Evolutionary conservation across 768 basidiomycete species (phyloP).

Genomic region (Podaxis pistillaris): DNA sequence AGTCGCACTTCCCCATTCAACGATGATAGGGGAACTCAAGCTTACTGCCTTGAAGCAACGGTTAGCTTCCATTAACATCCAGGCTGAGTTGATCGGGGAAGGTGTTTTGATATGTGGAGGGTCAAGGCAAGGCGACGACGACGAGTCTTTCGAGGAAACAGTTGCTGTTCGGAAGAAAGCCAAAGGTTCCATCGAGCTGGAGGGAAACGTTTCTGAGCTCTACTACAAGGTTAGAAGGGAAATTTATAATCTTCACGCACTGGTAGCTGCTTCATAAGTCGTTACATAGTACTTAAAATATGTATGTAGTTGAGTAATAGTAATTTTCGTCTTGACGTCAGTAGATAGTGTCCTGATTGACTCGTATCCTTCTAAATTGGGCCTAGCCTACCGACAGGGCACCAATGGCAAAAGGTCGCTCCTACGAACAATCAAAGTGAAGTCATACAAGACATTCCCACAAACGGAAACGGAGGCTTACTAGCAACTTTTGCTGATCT

Average conservation of each 20-base stretch:
- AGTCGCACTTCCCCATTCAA: conserved; percentile 75
- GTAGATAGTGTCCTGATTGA: too few relatives aligned
- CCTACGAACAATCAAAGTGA: too few relatives aligned
- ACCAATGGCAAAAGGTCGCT: conserved; percentile 22
- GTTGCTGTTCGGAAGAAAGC: conserved; percentile 90
- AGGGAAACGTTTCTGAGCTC: conserved; percentile 84
- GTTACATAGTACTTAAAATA: neutral
- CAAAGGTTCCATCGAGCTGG: conserved; percentile 82
- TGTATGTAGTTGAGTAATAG: neutral
- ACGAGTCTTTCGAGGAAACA: conserved; percentile 55
- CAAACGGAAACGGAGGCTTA: neutral
- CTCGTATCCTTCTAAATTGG: too few relatives aligned
- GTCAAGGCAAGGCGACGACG: conserved; percentile 39
- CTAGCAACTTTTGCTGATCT: conserved; percentile 16
- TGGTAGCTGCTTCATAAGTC: conserved; percentile 61
- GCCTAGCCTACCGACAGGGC: neutral
- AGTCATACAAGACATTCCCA: neutral
- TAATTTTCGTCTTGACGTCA: neutral
- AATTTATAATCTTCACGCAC: conserved; percentile 88
- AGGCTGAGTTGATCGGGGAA: conserved; percentile 95
- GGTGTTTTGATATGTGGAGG: conserved; percentile 90
- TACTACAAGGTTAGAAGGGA: conserved; percentile 89
- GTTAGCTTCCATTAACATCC: conserved; percentile 70
- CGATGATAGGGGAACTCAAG: conserved; percentile 97
- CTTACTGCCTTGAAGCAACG: conserved; percentile 85